These are phyloP conservation scores for Penicillium hordei DNA, from an alignment of 2,329 filamentous ascomycete species.

Conservation along the genomic window DNA sequence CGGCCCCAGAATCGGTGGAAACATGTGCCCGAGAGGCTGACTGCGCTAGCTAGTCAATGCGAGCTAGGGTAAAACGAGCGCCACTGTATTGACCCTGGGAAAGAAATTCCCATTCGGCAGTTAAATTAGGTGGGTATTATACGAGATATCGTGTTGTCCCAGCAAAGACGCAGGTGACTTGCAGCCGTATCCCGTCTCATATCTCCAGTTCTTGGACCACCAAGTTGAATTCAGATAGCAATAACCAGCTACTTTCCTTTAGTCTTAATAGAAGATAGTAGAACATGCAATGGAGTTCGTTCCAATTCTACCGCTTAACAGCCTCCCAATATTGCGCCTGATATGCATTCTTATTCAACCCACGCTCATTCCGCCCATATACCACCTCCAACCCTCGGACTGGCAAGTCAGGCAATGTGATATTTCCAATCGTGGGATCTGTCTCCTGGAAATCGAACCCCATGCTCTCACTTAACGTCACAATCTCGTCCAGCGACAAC, in stretches of 20 bases:
- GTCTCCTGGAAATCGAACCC: conserved; percentile 55
- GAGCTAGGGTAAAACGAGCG: background rate
- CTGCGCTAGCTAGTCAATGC: background rate
- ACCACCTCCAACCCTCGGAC: conserved; percentile 51
- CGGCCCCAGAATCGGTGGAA: background rate
- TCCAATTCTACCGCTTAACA: background rate
- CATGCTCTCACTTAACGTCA: conserved; percentile 49
- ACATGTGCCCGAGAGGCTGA: background rate
- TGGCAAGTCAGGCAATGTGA: conserved; percentile 44
- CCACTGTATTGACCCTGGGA: background rate
- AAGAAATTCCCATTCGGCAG: background rate
- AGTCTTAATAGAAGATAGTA: background rate
- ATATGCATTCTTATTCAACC: conserved; percentile 56
- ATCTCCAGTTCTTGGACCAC: background rate
- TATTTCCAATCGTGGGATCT: conserved; percentile 41
- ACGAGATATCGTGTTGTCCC: background rate
- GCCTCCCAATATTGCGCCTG: conserved; percentile 58
- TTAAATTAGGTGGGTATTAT: background rate
- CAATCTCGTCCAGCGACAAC: conserved; percentile 55
- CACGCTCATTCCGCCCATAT: conserved; percentile 54
- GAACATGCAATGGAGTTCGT: background rate
- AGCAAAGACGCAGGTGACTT: too few species aligned
- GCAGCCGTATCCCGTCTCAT: background rate
- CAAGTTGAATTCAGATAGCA: background rate
- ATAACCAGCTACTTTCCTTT: background rate